Conservation (phyloP, 176 grass and related monocot species). For the Themeda triandra region DNA sequence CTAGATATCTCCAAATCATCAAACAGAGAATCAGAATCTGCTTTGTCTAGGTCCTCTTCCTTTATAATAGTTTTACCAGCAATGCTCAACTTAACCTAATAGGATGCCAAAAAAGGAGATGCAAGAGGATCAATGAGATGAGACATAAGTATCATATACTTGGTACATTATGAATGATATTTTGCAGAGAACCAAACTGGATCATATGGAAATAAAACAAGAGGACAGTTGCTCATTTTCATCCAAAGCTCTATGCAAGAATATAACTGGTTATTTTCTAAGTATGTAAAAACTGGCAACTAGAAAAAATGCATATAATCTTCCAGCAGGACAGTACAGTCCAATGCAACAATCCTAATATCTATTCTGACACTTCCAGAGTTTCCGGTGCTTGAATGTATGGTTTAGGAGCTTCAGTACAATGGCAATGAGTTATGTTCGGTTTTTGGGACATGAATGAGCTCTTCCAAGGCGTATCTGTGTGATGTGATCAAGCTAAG, state of each 20-base stretch:
- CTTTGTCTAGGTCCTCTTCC: conserved; percentile 80
- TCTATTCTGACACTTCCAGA: background rate
- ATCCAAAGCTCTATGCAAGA: background rate
- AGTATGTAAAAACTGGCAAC: background rate
- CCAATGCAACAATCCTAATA: background rate
- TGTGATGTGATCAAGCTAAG: background rate
- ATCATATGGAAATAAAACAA: background rate
- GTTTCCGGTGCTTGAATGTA: background rate
- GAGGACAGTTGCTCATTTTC: background rate
- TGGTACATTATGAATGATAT: background rate
- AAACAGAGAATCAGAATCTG: conserved; percentile 61
- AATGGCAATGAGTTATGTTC: background rate
- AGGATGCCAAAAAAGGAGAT: background rate
- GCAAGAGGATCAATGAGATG: background rate
- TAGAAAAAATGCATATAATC: background rate
- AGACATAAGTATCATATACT: background rate
- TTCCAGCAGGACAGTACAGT: background rate
- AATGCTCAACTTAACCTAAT: conserved; percentile 76
- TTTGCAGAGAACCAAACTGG: background rate
- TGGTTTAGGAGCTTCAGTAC: background rate
- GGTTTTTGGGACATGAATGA: background rate
- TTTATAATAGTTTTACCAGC: conserved; percentile 89
- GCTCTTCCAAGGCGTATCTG: background rate
- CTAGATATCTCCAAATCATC: conserved; percentile 88
- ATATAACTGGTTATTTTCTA: background rate